Evolutionary conservation across 2,329 filamentous ascomycete genomes (phyloP).

Genomic region (Ceratocystis ficicola): DNA sequence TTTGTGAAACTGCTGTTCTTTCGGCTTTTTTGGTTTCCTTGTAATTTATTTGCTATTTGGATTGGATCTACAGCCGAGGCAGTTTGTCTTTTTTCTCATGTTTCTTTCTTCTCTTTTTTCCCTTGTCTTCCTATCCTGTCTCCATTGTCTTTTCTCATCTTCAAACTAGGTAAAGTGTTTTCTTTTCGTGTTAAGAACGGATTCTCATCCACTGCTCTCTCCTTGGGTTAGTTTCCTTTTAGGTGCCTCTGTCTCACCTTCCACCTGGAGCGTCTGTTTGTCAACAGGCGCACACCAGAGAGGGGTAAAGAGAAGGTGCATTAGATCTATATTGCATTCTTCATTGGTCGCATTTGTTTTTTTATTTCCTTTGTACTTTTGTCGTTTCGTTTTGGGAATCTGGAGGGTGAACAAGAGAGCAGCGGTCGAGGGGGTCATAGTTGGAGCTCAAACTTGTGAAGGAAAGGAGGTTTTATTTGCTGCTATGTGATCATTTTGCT

Average conservation of each 20-base stretch:
- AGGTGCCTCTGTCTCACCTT: not conserved
- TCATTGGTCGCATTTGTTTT: no score
- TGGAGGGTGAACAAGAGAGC: no score
- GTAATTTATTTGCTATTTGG: slow-evolving; percentile 10
- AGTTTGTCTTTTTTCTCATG: slow-evolving; percentile 8
- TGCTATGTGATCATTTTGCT: no score
- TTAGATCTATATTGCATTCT: not conserved
- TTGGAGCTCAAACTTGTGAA: no score
- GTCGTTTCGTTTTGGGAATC: no score
- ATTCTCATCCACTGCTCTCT: not conserved
- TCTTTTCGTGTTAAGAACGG: not conserved
- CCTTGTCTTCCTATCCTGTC: not conserved
- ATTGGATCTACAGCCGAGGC: not conserved
- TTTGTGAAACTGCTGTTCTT: slow-evolving; percentile 14
- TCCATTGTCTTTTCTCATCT: not conserved
- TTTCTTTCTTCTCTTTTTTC: slow-evolving; percentile 1
- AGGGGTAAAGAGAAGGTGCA: not conserved
- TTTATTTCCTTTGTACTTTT: no score
- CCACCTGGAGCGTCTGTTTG: not conserved
- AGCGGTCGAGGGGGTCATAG: no score
- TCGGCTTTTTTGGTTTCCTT: slow-evolving; percentile 5
- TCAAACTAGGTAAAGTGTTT: not conserved
- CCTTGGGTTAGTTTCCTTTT: not conserved
- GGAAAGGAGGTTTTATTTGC: no score
- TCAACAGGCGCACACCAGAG: no score